Evolutionary conservation across 768 basidiomycete genomes (phyloP).

Genomic region (Phaeotremella fagi): DNA sequence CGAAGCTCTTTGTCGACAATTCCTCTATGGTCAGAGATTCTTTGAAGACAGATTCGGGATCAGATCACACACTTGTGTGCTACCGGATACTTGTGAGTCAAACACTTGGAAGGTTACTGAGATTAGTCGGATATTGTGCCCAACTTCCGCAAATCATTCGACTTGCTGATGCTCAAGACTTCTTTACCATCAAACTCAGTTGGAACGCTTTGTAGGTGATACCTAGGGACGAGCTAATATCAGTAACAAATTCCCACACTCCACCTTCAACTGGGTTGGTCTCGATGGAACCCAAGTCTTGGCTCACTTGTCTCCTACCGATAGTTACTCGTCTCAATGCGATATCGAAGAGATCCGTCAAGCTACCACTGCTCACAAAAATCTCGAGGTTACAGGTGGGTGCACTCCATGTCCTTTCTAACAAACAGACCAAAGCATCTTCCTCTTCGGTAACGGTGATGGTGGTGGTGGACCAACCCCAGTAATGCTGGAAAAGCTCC

Average conservation of each 20-base stretch:
- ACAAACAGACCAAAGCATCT: slow-evolving; percentile 65
- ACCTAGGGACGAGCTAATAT: not conserved
- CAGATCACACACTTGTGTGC: slow-evolving; percentile 48
- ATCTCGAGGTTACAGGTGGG: slow-evolving; percentile 47
- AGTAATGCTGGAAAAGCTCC: slow-evolving; percentile 90
- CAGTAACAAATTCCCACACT: slow-evolving; percentile 87
- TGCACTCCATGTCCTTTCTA: not conserved
- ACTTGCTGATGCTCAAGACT: slow-evolving; percentile 73
- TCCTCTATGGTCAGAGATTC: slow-evolving; percentile 85
- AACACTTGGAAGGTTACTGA: not conserved
- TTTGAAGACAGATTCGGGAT: slow-evolving; percentile 58
- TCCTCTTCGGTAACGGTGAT: slow-evolving; percentile 96
- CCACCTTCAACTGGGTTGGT: slow-evolving; percentile 85
- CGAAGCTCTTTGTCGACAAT: slow-evolving; percentile 86
- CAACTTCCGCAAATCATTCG: slow-evolving; percentile 86
- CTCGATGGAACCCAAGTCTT: slow-evolving; percentile 90
- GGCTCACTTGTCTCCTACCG: slow-evolving; percentile 95
- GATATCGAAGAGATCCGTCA: slow-evolving; percentile 77
- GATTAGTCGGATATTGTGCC: slow-evolving; percentile 77
- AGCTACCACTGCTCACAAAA: slow-evolving; percentile 81
- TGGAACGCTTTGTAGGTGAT: slow-evolving; percentile 54
- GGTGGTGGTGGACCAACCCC: slow-evolving; percentile 57
- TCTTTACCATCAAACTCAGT: slow-evolving; percentile 94
- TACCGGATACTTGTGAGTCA: slow-evolving; percentile 46
- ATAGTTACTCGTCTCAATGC: slow-evolving; percentile 85